These are phyloP conservation scores for Neoscytalidium dimidiatum DNA, from an alignment of 2,329 filamentous ascomycete species.

Conservation along the genomic window DNA sequence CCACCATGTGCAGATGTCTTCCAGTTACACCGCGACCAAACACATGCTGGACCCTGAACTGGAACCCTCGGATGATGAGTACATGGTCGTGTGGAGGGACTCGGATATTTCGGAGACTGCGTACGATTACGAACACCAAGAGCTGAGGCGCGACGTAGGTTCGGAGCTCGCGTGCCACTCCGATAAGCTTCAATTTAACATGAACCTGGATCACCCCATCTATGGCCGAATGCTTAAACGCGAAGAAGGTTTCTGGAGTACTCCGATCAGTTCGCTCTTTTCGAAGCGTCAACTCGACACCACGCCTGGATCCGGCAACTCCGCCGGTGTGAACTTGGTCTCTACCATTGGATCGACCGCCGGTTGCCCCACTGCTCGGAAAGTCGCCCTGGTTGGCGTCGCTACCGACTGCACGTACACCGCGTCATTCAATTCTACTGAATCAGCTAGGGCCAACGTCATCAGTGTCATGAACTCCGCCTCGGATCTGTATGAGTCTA, in stretches of 20 bases:
- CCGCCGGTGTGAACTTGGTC: constrained; percentile 76
- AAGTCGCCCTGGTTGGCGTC: constrained; percentile 87
- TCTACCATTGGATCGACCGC: constrained; percentile 75
- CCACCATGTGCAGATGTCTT: constrained; percentile 80
- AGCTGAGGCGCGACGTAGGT: constrained; percentile 61
- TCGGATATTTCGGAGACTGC: constrained; percentile 68
- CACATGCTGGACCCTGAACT: constrained; percentile 71
- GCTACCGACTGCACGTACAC: constrained; percentile 93
- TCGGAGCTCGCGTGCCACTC: constrained; percentile 63
- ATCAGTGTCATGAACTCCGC: constrained; percentile 84
- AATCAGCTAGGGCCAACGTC: constrained; percentile 70
- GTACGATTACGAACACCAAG: constrained; percentile 49
- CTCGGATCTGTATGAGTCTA: constrained; percentile 82
- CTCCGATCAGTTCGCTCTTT: constrained; percentile 67
- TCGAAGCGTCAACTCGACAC: constrained; percentile 69
- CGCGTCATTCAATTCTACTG: constrained; percentile 65
- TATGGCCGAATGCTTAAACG: constrained; percentile 55
- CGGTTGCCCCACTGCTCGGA: constrained; percentile 89
- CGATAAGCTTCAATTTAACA: constrained; percentile 79
- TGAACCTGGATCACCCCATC: constrained; percentile 69
- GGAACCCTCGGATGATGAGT: constrained; percentile 62
- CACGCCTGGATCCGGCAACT: constrained; percentile 69
- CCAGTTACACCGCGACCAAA: constrained; percentile 72
- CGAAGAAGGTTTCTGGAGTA: constrained; percentile 58
- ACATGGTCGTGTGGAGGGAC: constrained; percentile 90